phyloP scores from a whole-genome alignment of 768 basidiomycete species.

The Trametes coccinea region DNA sequence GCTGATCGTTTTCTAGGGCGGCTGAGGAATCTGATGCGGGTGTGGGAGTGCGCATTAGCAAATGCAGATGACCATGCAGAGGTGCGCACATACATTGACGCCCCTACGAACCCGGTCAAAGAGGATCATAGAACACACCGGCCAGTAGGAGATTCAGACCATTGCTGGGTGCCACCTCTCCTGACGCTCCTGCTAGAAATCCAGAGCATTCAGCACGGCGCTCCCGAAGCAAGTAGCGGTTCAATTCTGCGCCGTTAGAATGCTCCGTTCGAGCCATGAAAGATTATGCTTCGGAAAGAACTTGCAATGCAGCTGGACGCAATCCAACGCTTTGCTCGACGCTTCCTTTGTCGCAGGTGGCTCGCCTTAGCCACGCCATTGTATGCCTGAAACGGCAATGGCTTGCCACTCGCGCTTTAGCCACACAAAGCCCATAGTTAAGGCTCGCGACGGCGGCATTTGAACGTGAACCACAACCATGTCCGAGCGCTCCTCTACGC shows the following conservation, averaged over 20 bases:
- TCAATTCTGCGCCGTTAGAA: too few species aligned
- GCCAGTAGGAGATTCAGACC: too few species aligned
- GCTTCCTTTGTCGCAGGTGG: neutral
- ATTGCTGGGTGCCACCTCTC: too few species aligned
- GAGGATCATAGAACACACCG: too few species aligned
- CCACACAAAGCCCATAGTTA: constrained; percentile 13
- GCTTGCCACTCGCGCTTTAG: neutral
- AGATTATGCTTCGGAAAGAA: neutral
- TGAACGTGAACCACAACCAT: constrained; percentile 9
- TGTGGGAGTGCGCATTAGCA: constrained; percentile 3
- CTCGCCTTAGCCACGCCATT: neutral
- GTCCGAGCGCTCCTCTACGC: constrained; percentile 3
- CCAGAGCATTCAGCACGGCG: neutral
- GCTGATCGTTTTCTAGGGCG: constrained; percentile 17
- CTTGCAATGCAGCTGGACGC: neutral
- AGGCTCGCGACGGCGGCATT: neutral
- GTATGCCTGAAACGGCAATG: constrained; percentile 3
- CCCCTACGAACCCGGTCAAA: neutral
- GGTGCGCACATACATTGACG: neutral
- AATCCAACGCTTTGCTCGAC: neutral
- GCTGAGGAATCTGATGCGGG: constrained; percentile 1
- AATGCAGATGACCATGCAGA: neutral
- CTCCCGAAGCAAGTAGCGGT: constrained; percentile 1
- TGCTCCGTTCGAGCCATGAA: neutral
- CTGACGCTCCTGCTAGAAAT: too few species aligned